These are phyloP conservation scores for Kitagawia praeruptora DNA, from an alignment of 129 eudicot species.

Conservation along the genomic window DNA sequence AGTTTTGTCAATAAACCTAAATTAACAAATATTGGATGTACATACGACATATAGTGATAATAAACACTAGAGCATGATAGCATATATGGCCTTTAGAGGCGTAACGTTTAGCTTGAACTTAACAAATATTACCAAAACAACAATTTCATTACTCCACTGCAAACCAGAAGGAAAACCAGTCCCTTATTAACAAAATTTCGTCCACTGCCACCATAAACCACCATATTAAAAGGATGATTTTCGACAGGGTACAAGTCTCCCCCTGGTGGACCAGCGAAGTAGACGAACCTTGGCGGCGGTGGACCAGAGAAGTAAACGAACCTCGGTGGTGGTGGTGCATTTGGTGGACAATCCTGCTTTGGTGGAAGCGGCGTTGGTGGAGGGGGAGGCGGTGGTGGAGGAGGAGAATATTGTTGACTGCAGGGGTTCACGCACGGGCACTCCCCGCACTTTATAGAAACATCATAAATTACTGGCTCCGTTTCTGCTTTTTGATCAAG, in stretches of 20 bases:
- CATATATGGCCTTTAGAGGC: background rate
- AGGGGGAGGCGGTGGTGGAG: constrained; percentile 9
- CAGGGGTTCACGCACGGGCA: constrained; percentile 65
- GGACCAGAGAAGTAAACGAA: constrained; percentile 1
- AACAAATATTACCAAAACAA: constrained; percentile 8
- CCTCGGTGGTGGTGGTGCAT: constrained; percentile 28
- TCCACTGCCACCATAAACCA: constrained; percentile 19
- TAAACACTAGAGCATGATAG: background rate
- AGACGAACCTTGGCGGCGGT: constrained; percentile 55
- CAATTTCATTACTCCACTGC: constrained; percentile 5
- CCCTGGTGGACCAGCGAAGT: constrained; percentile 23
- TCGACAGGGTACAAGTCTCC: constrained; percentile 25
- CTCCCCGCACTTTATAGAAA: constrained; percentile 53
- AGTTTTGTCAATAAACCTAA: background rate
- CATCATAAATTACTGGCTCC: constrained; percentile 21
- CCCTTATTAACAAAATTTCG: background rate
- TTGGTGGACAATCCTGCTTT: constrained; percentile 25
- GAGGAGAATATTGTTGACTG: constrained; percentile 23
- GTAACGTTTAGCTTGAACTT: background rate
- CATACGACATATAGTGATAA: background rate
- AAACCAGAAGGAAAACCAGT: constrained; percentile 15
- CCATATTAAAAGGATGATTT: constrained; percentile 25
- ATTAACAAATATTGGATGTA: background rate
- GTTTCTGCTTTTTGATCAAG: constrained; percentile 13
- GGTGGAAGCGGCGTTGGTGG: background rate